Base-by-base conservation (phyloP, 1,284 basidiomycete genomes). In the Gymnopus androsaceus region DNA sequence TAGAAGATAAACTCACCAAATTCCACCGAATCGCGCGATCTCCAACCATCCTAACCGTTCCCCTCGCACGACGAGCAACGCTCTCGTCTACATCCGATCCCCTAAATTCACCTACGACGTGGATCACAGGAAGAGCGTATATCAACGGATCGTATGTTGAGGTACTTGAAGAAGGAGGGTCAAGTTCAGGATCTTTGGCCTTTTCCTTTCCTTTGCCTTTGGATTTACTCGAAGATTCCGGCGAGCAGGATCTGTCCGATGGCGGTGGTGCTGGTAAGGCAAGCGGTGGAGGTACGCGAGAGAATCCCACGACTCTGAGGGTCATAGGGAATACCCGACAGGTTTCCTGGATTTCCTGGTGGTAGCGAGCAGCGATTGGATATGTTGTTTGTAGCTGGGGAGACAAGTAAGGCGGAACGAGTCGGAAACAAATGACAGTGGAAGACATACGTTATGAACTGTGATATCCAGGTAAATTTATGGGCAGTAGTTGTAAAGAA, bases 11-110 rank as follows among this genome's bases (percentile, higher is more conserved):
- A 70, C 78, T 51, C 56, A 84, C 82, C 66, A 82, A 64, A 23
- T 68, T 71, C 83, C 83, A 85, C 14, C 83, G 71, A 15, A 84
- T 72, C 31, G 72, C 73, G 4, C 80, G 79, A 42, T 80, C 79
- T 15, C 72, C 70, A 41, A 81, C 74, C 71, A 84, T 77, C 38
- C 78, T 69, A 4, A 84, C 78, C 0, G 70, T 75, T 1, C 84
- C 84, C 42, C 66, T 67, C 8, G 80, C 58, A 4, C 58, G 62
- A 25, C 75, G 65, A 47, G 67, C 59, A 14, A 68, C 63, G 36
- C 73, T 55, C 45, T 57, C 58, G 53, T 64, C 67, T 51, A 59
- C 61, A 55, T 75, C 77, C 0, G 72, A 72, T 15, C 78, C 79
- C 19, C 67, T 61, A 11, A 76, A 71, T 42, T 76, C 68, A 8